Evolutionary conservation across 192 early-diverging fungal genomes (phyloP).

Genomic region (Umbelopsis vinacea): DNA sequence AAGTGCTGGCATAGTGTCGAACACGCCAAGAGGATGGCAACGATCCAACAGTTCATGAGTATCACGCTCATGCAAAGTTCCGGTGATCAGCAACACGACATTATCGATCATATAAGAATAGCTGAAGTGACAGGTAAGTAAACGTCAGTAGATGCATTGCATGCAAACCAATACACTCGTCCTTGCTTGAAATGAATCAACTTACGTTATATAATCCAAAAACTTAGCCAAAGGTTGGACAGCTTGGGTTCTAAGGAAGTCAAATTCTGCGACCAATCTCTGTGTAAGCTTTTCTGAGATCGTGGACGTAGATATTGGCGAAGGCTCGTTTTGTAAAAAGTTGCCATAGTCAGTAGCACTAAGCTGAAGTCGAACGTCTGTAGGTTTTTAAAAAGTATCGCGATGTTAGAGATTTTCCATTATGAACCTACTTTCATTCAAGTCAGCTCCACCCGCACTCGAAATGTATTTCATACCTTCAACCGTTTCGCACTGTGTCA

Average conservation of each 20-base stretch:
- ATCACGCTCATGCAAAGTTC: slow-evolving; percentile 97
- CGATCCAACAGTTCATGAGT: slow-evolving; percentile 95
- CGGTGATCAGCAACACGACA: slow-evolving; percentile 96
- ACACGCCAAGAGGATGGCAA: slow-evolving; percentile 97
- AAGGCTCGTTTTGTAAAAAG: slow-evolving; percentile 95
- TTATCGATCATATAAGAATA: slow-evolving; percentile 99
- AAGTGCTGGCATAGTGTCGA: slow-evolving; percentile 97
- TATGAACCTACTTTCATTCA: background rate
- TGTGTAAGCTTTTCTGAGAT: slow-evolving; percentile 89
- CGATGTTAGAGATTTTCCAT: background rate
- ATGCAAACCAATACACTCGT: background rate
- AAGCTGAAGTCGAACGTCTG: slow-evolving; percentile 95
- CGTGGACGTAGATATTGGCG: slow-evolving; percentile 91
- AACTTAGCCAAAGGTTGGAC: slow-evolving; percentile 86
- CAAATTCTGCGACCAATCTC: slow-evolving; percentile 89
- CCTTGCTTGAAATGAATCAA: background rate
- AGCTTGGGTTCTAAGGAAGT: slow-evolving; percentile 88
- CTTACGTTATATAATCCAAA: slow-evolving; percentile 95
- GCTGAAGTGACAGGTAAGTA: slow-evolving; percentile 48
- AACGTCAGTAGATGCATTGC: background rate
- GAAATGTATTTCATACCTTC: slow-evolving; percentile 65
- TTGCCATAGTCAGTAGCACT: slow-evolving; percentile 94
- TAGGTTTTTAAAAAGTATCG: background rate
- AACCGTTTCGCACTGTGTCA: slow-evolving; percentile 97
- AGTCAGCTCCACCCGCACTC: background rate